A percentile compares a stretch with the other conserved stretches of the same genome.
Evolutionary conservation across 345 rosid genomes (phyloP).

Genomic region (Toxicodendron radicans): DNA sequence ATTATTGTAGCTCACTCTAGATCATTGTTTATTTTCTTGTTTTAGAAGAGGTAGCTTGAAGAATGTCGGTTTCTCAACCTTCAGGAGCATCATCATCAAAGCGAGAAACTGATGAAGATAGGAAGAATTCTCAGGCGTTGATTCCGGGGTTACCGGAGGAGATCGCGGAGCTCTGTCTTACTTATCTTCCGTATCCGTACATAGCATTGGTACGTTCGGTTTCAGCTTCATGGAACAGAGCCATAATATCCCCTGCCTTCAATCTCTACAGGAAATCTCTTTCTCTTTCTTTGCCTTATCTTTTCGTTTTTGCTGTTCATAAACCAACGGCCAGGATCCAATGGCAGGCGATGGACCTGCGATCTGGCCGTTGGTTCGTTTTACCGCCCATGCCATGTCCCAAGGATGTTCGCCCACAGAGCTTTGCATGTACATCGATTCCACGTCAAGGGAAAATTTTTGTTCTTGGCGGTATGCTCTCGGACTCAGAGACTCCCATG

Average conservation of each 20-base stretch:
- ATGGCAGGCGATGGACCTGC: conserved; percentile 70
- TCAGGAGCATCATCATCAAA: not conserved
- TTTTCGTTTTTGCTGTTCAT: conserved; percentile 62
- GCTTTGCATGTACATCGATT: conserved; percentile 58
- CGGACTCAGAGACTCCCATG: conserved; percentile 38
- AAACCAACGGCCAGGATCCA: conserved; percentile 60
- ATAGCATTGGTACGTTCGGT: conserved; percentile 56
- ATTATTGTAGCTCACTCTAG: not conserved
- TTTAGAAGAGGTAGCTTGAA: not conserved
- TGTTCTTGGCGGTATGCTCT: conserved; percentile 63
- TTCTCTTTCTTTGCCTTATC: conserved; percentile 46
- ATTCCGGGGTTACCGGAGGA: conserved; percentile 77
- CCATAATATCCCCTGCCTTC: conserved; percentile 50
- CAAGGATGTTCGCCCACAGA: conserved; percentile 41
- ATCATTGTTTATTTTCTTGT: not conserved
- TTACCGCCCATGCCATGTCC: conserved; percentile 65
- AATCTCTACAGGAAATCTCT: conserved; percentile 41
- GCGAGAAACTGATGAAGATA: conserved; percentile 8
- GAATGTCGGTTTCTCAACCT: conserved; percentile 20
- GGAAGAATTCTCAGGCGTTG: conserved; percentile 35
- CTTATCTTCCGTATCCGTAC: conserved; percentile 63
- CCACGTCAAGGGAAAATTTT: conserved; percentile 62
- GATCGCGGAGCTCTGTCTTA: conserved; percentile 63
- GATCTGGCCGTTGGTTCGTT: conserved; percentile 61
- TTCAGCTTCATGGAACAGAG: conserved; percentile 66